Evolutionary conservation across 352 stramenopile genomes (phyloP).

Genomic region (Phytophthora pinifolia): DNA sequence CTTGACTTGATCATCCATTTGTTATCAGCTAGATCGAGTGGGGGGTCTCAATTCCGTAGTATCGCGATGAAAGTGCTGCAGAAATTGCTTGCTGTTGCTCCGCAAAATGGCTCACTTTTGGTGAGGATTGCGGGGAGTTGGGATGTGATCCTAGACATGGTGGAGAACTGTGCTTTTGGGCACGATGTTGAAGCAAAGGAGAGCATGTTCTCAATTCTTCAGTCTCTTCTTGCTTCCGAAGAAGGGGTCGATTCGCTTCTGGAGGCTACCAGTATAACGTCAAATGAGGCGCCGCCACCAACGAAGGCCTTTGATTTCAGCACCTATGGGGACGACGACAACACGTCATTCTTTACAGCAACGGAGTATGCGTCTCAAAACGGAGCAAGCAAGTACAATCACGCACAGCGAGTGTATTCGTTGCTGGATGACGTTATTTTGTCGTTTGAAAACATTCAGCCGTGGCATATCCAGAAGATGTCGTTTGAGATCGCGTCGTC

Average conservation of each 20-base stretch:
- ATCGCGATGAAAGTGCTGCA: slow-evolving; percentile 43
- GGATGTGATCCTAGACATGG: slow-evolving; percentile 46
- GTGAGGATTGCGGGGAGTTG: slow-evolving; percentile 49
- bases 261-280: slow-evolving; percentile 2
- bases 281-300: slow-evolving; percentile 2
- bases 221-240: slow-evolving; percentile 50
- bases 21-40: slow-evolving; percentile 18
- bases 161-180: slow-evolving; percentile 43
- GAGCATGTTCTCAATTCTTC: slow-evolving; percentile 52
- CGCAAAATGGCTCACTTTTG: slow-evolving; percentile 50
- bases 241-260: slow-evolving; percentile 50
- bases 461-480: slow-evolving; percentile 75
- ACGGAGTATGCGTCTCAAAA: slow-evolving; percentile 52
- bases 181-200: slow-evolving; percentile 49
- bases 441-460: slow-evolving; percentile 72
- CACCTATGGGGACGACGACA: slow-evolving; percentile 44
- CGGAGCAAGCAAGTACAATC: slow-evolving; percentile 27
- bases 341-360: slow-evolving; percentile 53
- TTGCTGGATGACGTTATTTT: slow-evolving; percentile 68
- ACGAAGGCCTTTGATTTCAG: slow-evolving; percentile 42
- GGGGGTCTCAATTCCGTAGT: slow-evolving; percentile 25
- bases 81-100: slow-evolving; percentile 39
- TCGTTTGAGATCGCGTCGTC: slow-evolving; percentile 76
- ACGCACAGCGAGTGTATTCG: slow-evolving; percentile 55
- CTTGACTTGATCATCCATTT: slow-evolving; percentile 54